A percentile compares a stretch with the other conserved stretches of the same genome.
These are phyloP conservation scores for Fusarium irregulare DNA, from an alignment of 2,329 filamentous ascomycete genomes.

Conservation along the genomic window DNA sequence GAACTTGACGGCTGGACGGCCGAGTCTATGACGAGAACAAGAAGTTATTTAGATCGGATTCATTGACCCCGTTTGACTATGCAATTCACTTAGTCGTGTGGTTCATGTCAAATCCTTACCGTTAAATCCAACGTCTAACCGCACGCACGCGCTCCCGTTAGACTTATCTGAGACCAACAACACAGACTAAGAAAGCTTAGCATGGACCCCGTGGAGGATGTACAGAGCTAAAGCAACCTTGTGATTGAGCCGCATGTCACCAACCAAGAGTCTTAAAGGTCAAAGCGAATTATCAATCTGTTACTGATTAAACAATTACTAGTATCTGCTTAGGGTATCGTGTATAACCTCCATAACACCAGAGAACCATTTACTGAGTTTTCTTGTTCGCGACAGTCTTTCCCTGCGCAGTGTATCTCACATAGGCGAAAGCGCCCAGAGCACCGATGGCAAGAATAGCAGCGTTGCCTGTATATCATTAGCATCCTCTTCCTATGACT, in stretches of 20 bases:
- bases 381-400: conserved; percentile 48
- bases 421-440: conserved; percentile 49
- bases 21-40: not conserved
- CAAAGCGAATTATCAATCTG: not conserved
- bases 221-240: not conserved
- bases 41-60: not conserved
- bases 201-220: not conserved
- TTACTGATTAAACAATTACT: not conserved
- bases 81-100: not conserved
- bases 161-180: not conserved
- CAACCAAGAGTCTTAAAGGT: not conserved
- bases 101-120: not conserved
- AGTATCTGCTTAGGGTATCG: not conserved
- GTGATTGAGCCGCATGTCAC: conserved; percentile 4
- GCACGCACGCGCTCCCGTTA: not conserved
- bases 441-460: conserved; percentile 50
- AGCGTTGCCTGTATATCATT: conserved; percentile 49
- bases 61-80: too few relatives aligned
- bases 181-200: not conserved
- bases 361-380: conserved; percentile 40
- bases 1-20: too few relatives aligned
- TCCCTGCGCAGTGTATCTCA: conserved; percentile 51
- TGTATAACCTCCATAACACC: not conserved
- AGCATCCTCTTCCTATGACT: not conserved
- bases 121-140: not conserved